Evolutionary conservation across 2,329 filamentous ascomycete species (phyloP).

Genomic region (Xylaria sp.): DNA sequence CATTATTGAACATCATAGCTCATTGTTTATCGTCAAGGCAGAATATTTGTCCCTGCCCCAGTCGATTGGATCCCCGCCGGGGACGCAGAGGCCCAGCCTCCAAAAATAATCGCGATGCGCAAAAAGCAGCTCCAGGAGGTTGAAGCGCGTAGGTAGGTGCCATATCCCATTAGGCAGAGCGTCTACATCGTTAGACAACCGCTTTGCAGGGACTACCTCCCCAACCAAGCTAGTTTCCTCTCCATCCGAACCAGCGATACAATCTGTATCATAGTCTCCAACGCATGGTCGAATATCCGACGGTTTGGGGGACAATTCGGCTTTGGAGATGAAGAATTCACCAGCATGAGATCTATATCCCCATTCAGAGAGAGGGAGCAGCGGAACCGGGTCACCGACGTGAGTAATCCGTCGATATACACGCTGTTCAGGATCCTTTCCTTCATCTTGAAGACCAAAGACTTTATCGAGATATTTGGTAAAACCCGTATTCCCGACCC

Average conservation of each 20-base stretch:
- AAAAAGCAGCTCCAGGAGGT: slow-evolving; percentile 93
- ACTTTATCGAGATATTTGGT: slow-evolving; percentile 65
- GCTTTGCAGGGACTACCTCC: slow-evolving; percentile 42
- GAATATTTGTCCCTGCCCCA: slow-evolving; percentile 68
- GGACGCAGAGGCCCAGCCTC: slow-evolving; percentile 89
- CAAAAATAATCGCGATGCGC: slow-evolving; percentile 98
- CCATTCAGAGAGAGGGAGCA: slow-evolving; percentile 89
- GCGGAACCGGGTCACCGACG: slow-evolving; percentile 84
- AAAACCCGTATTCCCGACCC: slow-evolving; percentile 68
- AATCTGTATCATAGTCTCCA: slow-evolving; percentile 76
- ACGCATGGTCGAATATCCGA: slow-evolving; percentile 77
- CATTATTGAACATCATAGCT: slow-evolving; percentile 50
- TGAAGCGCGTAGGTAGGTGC: slow-evolving; percentile 69
- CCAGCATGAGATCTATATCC: slow-evolving; percentile 86
- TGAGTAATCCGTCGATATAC: slow-evolving; percentile 86
- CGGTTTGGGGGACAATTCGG: slow-evolving; percentile 72
- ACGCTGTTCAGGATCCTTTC: slow-evolving; percentile 50
- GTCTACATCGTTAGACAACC: slow-evolving; percentile 38
- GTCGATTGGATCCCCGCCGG: slow-evolving; percentile 77
- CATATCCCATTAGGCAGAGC: slow-evolving; percentile 59
- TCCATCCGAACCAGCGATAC: slow-evolving; percentile 72
- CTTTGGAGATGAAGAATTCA: slow-evolving; percentile 85
- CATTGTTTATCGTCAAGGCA: slow-evolving; percentile 51
- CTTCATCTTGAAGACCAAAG: slow-evolving; percentile 57
- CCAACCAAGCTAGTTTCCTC: slow-evolving; percentile 41